Evolutionary conservation across 805 yeast genomes (phyloP), one percentile per base, ranked within the genome.

Genomic region (Candida broadrunensis): DNA sequence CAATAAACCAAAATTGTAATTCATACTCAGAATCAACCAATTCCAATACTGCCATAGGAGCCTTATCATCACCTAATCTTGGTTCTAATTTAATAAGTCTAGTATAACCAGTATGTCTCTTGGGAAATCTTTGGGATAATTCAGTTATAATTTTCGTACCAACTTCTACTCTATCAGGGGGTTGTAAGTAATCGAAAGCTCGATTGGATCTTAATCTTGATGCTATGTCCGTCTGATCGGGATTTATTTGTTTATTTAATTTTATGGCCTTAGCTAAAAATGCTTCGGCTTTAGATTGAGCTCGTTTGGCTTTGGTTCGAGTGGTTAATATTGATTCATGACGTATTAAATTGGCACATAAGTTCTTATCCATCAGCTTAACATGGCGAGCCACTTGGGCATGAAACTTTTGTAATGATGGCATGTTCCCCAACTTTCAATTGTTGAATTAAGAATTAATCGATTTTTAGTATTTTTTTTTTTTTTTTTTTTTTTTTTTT

Each of bases 21-120:
- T 88, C 96, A 43, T 53, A 64, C 3, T 58, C 67, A 1, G 71
- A 58, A 51, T 86, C 96, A 1, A 91, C 95, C 36, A 93, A 70
- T 63, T 93, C 99, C 39, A 93, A 56, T 7, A 90, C 81, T 0
- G 93, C 82, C 73, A 87, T 93, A 24, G 90, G 90, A 0, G 97
- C 96, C 46, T 81, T 85, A 60, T 93, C 99, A 45, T 68, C 72
- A 41, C 93, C 90, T 35, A 83, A 62, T 49, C 98, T 75, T 14
- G 90, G 88, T 61, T 93, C 98, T 45, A 93, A 69, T 51, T 78
- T 82, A 46, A 89, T 66, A 39, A 91, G 78, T 50, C 98, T 78
- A 2, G 97, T 88, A 67, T 83, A 91, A 1, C 97, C 97, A 46
- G 88, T 86, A 1, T 63, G 56, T 65, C 96, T 77, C 18, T 63